Percentiles rank a stretch among this genome's conserved stretches.
Conservation (phyloP, 805 yeast genomes). For the Wickerhamomyces chambardii region DNA sequence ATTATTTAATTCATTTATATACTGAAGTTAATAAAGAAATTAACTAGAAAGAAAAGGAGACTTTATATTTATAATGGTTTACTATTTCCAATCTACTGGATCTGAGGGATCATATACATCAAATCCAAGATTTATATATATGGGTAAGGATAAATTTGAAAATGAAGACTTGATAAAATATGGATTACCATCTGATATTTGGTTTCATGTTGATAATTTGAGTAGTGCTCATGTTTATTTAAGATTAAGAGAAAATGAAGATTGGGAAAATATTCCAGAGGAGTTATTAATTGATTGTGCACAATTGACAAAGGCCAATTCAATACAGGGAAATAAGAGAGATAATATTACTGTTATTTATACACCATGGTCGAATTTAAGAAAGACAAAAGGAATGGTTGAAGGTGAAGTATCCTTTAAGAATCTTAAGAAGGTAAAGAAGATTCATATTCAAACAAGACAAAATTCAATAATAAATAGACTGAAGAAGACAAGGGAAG, state of each 20-base stretch:
- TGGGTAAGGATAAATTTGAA: conserved; percentile 73
- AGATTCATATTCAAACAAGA: conserved; percentile 42
- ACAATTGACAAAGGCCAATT: conserved; percentile 70
- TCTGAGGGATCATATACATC: conserved; percentile 20
- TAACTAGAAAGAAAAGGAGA: too few species aligned
- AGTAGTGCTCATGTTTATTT: conserved; percentile 75
- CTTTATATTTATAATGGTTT: too few species aligned
- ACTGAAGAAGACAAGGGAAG: conserved; percentile 55
- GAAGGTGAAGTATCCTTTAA: conserved; percentile 74
- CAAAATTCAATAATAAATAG: conserved; percentile 54
- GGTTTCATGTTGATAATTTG: conserved; percentile 77
- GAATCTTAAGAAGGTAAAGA: conserved; percentile 43
- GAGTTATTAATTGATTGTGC: conserved; percentile 45
- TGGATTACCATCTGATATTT: conserved; percentile 57
- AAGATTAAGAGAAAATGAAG: conserved; percentile 38
- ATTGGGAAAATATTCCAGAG: conserved; percentile 40
- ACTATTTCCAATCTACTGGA: conserved; percentile 30
- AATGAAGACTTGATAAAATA: conserved; percentile 52
- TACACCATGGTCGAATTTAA: conserved; percentile 67
- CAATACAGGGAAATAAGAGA: conserved; percentile 66
- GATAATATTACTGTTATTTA: conserved; percentile 58
- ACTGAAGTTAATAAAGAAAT: too few species aligned
- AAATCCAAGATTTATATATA: conserved; percentile 34
- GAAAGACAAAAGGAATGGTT: conserved; percentile 63
- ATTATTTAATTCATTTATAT: too few species aligned